phyloP scores from a whole-genome alignment of 1,139 yeast species.

The Scheffersomyces segobiensis region DNA sequence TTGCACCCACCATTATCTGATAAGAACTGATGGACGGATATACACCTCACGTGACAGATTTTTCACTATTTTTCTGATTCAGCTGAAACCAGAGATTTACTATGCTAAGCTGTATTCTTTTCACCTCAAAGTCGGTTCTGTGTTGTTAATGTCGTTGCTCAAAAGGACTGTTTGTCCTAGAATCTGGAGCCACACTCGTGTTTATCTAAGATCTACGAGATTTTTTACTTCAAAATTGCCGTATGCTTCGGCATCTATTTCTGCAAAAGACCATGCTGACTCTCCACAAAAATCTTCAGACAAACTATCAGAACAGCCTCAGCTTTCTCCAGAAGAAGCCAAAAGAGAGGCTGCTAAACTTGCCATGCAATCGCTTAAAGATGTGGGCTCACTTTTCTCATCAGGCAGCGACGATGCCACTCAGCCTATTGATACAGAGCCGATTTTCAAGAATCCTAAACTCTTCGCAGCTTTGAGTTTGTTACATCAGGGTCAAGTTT shows the following conservation, averaged over 20 bases:
- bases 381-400: conserved; percentile 41
- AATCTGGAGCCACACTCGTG: neutral
- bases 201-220: neutral
- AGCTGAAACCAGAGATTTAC: neutral
- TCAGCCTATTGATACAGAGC: conserved; percentile 55
- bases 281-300: neutral
- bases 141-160: neutral
- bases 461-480: conserved; percentile 47
- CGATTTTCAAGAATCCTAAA: conserved; percentile 49
- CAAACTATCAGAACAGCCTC: neutral
- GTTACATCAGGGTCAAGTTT: conserved; percentile 60
- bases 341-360: conserved; percentile 39
- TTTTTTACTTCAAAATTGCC: neutral
- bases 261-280: neutral
- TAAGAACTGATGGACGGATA: neutral
- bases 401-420: conserved; percentile 36
- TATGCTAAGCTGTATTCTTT: neutral
- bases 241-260: neutral
- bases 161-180: neutral
- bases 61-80: neutral
- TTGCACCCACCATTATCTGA: too few relatives aligned
- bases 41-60: neutral
- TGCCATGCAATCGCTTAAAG: conserved; percentile 45
- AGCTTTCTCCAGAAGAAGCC: conserved; percentile 17
- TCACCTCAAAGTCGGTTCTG: neutral